Evolutionary conservation across 768 basidiomycete genomes (phyloP).

Genomic region (Termitomyces bulborhizus): DNA sequence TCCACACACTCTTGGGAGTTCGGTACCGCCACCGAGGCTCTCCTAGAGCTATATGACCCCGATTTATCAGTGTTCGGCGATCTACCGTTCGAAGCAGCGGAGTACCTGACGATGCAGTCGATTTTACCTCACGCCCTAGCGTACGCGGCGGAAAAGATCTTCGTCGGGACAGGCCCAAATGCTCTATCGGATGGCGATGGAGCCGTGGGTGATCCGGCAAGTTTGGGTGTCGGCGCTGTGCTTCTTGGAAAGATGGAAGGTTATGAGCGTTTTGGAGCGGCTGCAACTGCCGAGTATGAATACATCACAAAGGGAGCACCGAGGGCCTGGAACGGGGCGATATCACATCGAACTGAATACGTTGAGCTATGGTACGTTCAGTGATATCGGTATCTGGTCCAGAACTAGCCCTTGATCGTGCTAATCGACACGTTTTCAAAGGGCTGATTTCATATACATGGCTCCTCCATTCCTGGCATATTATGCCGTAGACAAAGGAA

Average conservation of each 20-base stretch:
- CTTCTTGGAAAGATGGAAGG: conserved; percentile 30
- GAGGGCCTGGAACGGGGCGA: conserved; percentile 36
- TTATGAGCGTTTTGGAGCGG: conserved; percentile 17
- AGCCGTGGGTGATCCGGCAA: conserved; percentile 35
- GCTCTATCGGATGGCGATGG: conserved; percentile 32
- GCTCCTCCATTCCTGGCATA: conserved; percentile 53
- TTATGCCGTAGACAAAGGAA: conserved; percentile 33
- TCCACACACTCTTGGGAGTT: conserved; percentile 27
- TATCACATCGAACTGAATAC: conserved; percentile 39
- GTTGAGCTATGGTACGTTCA: not conserved
- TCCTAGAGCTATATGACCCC: conserved; percentile 22
- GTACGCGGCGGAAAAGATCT: not conserved
- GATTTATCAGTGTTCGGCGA: conserved; percentile 22
- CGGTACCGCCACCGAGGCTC: conserved; percentile 22
- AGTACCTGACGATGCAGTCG: not conserved
- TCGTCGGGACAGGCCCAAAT: conserved; percentile 10
- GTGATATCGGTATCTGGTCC: too few relatives aligned
- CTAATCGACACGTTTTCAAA: conserved; percentile 10
- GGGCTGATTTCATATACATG: conserved; percentile 56
- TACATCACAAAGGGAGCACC: conserved; percentile 39
- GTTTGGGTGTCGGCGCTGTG: conserved; percentile 29
- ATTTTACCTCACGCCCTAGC: conserved; percentile 2
- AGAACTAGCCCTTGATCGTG: not conserved
- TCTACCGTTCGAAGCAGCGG: conserved; percentile 15
- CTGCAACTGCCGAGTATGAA: conserved; percentile 32